These are phyloP conservation scores for Strobilomyces dryophilus DNA, from an alignment of 768 basidiomycete species.

Conservation along the genomic window DNA sequence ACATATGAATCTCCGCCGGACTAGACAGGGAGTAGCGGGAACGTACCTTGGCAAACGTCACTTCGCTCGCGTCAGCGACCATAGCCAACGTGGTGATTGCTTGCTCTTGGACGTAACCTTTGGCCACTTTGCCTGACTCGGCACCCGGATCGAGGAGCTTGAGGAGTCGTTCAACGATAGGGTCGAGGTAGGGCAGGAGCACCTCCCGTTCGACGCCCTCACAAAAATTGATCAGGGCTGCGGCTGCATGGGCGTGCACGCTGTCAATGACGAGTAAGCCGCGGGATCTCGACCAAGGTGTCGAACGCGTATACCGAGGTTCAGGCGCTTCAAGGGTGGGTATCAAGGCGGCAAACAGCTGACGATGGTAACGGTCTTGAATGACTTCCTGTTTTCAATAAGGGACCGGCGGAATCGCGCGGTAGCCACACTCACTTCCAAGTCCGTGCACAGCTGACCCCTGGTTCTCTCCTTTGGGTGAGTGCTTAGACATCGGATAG, in stretches of 20 bases:
- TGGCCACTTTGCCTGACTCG: slow-evolving; percentile 37
- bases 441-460: slow-evolving; percentile 85
- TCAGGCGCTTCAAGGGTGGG: slow-evolving; percentile 73
- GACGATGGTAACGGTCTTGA: slow-evolving; percentile 64
- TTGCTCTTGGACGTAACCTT: slow-evolving; percentile 80
- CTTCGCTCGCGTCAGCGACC: slow-evolving; percentile 83
- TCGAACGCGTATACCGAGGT: slow-evolving; percentile 44
- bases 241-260: slow-evolving; percentile 83
- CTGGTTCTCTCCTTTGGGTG: slow-evolving; percentile 33
- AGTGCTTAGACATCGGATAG: not conserved
- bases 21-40: not conserved
- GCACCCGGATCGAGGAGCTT: slow-evolving; percentile 56
- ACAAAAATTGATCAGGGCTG: slow-evolving; percentile 88
- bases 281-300: not conserved
- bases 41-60: slow-evolving; percentile 66
- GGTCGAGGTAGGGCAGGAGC: slow-evolving; percentile 73
- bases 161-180: slow-evolving; percentile 60
- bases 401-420: not conserved
- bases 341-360: slow-evolving; percentile 67
- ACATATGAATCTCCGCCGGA: not conserved
- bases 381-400: slow-evolving; percentile 55
- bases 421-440: slow-evolving; percentile 51
- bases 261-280: slow-evolving; percentile 34
- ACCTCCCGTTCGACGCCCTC: slow-evolving; percentile 76
- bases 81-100: slow-evolving; percentile 85